These are phyloP conservation scores for Perilla frutescens DNA, from an alignment of 257 asterid genomes.

Conservation along the genomic window DNA sequence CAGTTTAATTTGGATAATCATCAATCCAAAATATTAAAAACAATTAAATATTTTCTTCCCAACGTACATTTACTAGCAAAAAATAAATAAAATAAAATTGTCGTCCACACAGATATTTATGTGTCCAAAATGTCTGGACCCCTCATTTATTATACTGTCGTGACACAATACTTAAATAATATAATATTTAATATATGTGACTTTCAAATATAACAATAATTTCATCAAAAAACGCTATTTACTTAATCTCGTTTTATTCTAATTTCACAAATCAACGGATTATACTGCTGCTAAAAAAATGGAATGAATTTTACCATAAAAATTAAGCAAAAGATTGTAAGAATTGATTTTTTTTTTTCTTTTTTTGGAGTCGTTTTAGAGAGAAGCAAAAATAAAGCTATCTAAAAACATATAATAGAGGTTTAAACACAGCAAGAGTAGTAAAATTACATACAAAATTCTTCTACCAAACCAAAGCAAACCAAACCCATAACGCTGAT, in stretches of 20 bases:
- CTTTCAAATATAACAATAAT: background rate
- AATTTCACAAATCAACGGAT: background rate
- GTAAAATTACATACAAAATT: slow-evolving; percentile 43
- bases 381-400: slow-evolving; percentile 29
- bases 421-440: slow-evolving; percentile 2
- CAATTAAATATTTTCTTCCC: slow-evolving; percentile 18
- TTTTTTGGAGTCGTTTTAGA: background rate
- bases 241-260: background rate
- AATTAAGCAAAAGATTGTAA: background rate
- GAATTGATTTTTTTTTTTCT: background rate
- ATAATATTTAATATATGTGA: background rate
- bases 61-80: too few species aligned
- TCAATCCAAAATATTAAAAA: too few species aligned
- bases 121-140: slow-evolving; percentile 19
- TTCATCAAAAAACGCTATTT: background rate
- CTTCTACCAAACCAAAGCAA: slow-evolving; percentile 36
- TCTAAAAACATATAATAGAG: slow-evolving; percentile 21
- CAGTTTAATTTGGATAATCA: too few species aligned
- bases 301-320: too few species aligned
- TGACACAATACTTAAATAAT: background rate
- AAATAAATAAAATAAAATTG: too few species aligned
- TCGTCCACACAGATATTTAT: background rate
- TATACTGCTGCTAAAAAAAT: too few species aligned
- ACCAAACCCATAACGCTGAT: background rate
- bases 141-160: slow-evolving; percentile 14